Base-by-base conservation (phyloP, 768 basidiomycete species). In the Daedaleopsis sinensis region DNA sequence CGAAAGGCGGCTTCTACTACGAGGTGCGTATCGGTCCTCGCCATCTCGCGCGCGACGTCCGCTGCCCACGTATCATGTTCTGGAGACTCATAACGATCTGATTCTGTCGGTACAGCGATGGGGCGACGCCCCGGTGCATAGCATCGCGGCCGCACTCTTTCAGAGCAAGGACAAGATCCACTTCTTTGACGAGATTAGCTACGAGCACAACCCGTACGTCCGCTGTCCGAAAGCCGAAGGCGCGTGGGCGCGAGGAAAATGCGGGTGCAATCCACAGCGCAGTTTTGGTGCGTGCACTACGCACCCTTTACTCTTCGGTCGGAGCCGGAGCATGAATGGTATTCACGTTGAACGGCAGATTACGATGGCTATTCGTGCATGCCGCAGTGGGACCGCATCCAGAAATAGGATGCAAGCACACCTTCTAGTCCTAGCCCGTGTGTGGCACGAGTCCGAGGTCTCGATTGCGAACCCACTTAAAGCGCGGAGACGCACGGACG, bases 1-100 rank as follows among this genome's bases (percentile, higher is more conserved):
- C 81, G 1, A 84, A 85, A 50, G 94, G 94, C 42, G 94, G 94
- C 5, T 94, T 96, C 75, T 95, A 95, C 77, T 95, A 94, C 68
- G 93, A 94, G 86, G 90, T 89, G 46, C 57, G 57, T 35, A 16
- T 42, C 38, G 9, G 0, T 50, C 43, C 21, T 52, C 56, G 32
- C 35, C 35, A 21, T 39, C 39, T 19, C 48, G 11, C 13, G 10
- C 39, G 39, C 39, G 13, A 12, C 24, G 12, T 27, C 27, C 35
- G 15, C 43, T 21, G 21, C 9, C 47, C 35, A 21, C 24, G n/a
- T 12, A 43, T 43, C 15, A 13, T 43, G 10, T 15, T 10, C 42
- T 43, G 12, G 4, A 10, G 15, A 4, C 42, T n/a, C 18, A 18
- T 7, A 18, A n/a, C 3, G 21, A 21, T 21, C 4, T 77, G 78